Evolutionary conservation across 257 asterid genomes (phyloP), one percentile per base, ranked within the genome.

Genomic region (Solanum ahanhuiri): DNA sequence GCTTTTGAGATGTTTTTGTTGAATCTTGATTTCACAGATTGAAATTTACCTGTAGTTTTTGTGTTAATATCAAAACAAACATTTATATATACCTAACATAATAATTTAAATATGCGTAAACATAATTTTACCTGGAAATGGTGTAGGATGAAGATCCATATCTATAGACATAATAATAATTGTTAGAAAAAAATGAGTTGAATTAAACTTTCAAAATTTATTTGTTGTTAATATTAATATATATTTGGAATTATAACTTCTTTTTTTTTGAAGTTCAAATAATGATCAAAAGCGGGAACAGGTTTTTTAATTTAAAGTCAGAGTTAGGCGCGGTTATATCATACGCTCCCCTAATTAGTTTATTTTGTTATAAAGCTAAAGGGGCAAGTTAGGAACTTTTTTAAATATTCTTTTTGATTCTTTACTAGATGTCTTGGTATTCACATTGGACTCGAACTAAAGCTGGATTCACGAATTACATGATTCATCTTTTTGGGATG

Each of bases 91-190:
- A 58, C 58, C 34, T 22, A 43, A 60, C 7, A 25, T 48, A 22
- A 14, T 17, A 63, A 93, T 91, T 81, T 92, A 87, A 83, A 75
- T 83, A 86, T 93, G 95, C 95, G 92, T 92, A 48, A 88, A 37
- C 20, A 73, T 64, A 85, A 82, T 22, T 20, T 35, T 22, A 75
- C 82, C 82, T 37, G 82, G 82, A 75, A 75, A 75, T 75, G 83
- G 94, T n/a, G 94, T 93, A 57, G 95, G 92, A 75, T 91, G 91
- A 84, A 71, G 86, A 87, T 95, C 97, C 96, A 51, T 54, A 54
- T 54, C 63, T 3, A 93, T 93, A 45, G 89, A 33, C 23, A 71
- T 71, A 83, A 83, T 31, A 12, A 22, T 41, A 15, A 86, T 9
- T 60, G 7, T 9, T 14, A 22, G 15, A 3, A 86, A 37, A 69